Evolutionary conservation across 352 stramenopile genomes (phyloP).

Genomic region (Phytophthora nicotianae): DNA sequence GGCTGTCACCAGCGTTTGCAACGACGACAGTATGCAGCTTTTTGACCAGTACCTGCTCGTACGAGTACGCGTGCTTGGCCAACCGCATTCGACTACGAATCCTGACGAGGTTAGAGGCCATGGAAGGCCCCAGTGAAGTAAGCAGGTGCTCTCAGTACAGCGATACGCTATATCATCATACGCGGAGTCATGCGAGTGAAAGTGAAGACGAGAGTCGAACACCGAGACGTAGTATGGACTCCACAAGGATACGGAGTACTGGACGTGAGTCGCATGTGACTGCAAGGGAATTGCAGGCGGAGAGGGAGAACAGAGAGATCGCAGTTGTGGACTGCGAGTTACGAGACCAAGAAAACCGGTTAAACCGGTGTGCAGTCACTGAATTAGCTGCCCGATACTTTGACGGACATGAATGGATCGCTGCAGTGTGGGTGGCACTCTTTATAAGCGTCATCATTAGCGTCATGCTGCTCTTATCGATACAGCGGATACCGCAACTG

Average conservation of each 20-base stretch:
- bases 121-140: slow-evolving; percentile 31
- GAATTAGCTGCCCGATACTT: slow-evolving; percentile 20
- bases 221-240: slow-evolving; percentile 5
- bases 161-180: slow-evolving; percentile 39
- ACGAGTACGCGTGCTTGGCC: slow-evolving; percentile 74
- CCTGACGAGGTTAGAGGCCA: slow-evolving; percentile 35
- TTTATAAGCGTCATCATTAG: slow-evolving; percentile 27
- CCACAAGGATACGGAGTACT: slow-evolving; percentile 24
- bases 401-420: slow-evolving; percentile 44
- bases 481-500: slow-evolving; percentile 36
- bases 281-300: slow-evolving; percentile 21
- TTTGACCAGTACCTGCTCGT: slow-evolving; percentile 58
- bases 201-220: background rate
- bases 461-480: slow-evolving; percentile 29
- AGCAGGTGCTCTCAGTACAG: slow-evolving; percentile 31
- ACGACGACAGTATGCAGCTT: slow-evolving; percentile 68
- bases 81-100: slow-evolving; percentile 66
- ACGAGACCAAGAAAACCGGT: slow-evolving; percentile 28
- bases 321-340: slow-evolving; percentile 35
- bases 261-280: slow-evolving; percentile 17
- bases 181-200: slow-evolving; percentile 26
- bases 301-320: slow-evolving; percentile 34
- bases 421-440: slow-evolving; percentile 35
- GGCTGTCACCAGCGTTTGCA: slow-evolving; percentile 62
- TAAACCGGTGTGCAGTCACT: slow-evolving; percentile 33